A percentile compares a stretch with the other conserved stretches of the same genome.
These are phyloP conservation scores for Puya raimondii DNA, from an alignment of 176 grass and related monocot species.

Conservation along the genomic window DNA sequence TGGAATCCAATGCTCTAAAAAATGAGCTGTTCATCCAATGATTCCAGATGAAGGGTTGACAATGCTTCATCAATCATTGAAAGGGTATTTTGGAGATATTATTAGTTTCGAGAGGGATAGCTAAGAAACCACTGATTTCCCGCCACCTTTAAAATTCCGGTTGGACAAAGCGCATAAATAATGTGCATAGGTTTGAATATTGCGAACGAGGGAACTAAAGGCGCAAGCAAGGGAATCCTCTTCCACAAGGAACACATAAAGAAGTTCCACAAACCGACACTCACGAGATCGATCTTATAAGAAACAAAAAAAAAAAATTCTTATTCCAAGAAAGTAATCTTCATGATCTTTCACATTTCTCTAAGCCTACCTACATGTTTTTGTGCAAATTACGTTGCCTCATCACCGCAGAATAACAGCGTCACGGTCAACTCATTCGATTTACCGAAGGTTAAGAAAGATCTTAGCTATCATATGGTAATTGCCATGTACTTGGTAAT, in stretches of 20 bases:
- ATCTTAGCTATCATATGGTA: too few relatives aligned
- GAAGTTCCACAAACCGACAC: neutral
- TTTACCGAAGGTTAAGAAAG: too few relatives aligned
- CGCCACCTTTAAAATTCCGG: neutral
- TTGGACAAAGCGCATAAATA: neutral
- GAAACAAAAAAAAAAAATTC: too few relatives aligned
- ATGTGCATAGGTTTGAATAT: too few relatives aligned
- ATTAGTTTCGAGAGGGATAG: neutral
- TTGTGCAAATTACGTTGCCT: too few relatives aligned
- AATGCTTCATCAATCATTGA: neutral
- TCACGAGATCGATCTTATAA: too few relatives aligned
- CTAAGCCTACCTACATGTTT: too few relatives aligned
- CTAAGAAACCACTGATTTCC: neutral
- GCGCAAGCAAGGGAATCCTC: neutral
- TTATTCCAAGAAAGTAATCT: too few relatives aligned
- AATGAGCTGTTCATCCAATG: neutral
- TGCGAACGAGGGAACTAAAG: neutral
- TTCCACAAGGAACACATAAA: neutral
- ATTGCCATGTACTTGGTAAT: too few relatives aligned
- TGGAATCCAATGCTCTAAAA: neutral
- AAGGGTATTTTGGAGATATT: neutral
- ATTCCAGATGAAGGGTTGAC: neutral
- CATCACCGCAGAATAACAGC: too few relatives aligned
- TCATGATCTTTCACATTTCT: too few relatives aligned
- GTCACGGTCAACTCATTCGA: too few relatives aligned